Base-by-base conservation (phyloP, 352 stramenopile species). In the Globisporangium okanoganense region DNA sequence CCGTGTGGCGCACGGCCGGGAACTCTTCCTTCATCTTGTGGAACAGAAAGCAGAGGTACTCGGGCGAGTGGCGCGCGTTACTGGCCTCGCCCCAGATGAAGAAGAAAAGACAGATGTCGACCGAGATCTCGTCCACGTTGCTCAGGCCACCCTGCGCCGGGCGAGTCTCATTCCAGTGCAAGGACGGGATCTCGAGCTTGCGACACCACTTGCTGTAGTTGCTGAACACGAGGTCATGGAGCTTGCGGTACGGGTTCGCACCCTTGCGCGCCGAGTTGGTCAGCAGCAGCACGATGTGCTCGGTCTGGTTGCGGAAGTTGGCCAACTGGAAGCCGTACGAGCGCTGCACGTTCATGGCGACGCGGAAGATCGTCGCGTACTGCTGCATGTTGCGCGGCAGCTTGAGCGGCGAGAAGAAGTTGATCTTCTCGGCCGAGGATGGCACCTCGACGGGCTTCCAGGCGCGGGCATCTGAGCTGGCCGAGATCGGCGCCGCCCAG, bases 1-100 rank as follows among this genome's bases (percentile, higher is more conserved):
- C 75, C 6, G 71, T 81, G 60, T 89, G 72, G 58, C 82, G 79
- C 35, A 87, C 79, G 0, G 78, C 75, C 18, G 82, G 82, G 62
- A 90, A 95, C 56, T 94, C 85, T 40, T 92, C 80, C 61, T 95
- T 94, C 80, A 92, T 85, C 67, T 96, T 93, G 81, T 99, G 97
- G 74, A 98, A 99, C 27, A 99, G 72, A 70, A 98, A 99, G 79
- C 96, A 99, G 56, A 99, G 62, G 69, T 95, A 99, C 72, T 99
- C 97, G 0, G 97, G 95, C 56, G 98, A 97, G 73, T 99, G 97
- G 36, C 97, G 85, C 58, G 99, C 73, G 78, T 99, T 99, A 61
- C 91, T 97, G 0, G 88, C 88, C 77, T 99, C 97, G 22, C 97
- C 97, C 97, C 97, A 99, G 56, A 99, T 97, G 72, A 98, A 99